A percentile compares a stretch with the other conserved stretches of the same genome.
These are phyloP conservation scores for Microbotryum lychnidis-dioicae DNA, from an alignment of 1,284 basidiomycete genomes.

Conservation along the genomic window DNA sequence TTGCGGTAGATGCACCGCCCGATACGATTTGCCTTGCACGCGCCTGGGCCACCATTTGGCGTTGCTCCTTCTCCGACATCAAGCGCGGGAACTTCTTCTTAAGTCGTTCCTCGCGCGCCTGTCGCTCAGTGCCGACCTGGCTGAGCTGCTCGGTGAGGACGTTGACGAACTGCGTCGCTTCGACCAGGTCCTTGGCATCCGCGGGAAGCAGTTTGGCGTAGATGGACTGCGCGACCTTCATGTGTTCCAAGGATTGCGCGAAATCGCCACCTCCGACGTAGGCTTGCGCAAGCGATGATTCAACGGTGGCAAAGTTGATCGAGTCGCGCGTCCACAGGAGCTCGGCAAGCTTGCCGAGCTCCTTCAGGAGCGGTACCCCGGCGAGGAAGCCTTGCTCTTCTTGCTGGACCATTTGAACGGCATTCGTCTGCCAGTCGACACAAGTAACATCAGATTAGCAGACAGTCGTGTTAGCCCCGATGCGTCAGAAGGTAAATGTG, in stretches of 20 bases:
- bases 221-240: constrained; percentile 40
- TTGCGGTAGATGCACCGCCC: not conserved
- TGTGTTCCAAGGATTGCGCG: constrained; percentile 39
- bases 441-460: not conserved
- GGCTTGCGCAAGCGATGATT: constrained; percentile 41
- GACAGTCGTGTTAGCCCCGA: not conserved
- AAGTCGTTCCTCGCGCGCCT: constrained; percentile 39
- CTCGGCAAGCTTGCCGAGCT: constrained; percentile 20
- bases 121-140: constrained; percentile 40
- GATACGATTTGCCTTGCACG: not conserved
- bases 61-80: constrained; percentile 37
- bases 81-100: constrained; percentile 41
- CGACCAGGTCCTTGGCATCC: constrained; percentile 42
- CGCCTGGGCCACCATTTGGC: not conserved
- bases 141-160: constrained; percentile 38
- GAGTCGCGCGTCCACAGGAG: constrained; percentile 27
- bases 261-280: constrained; percentile 39
- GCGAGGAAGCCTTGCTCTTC: constrained; percentile 3
- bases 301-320: constrained; percentile 42
- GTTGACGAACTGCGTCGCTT: constrained; percentile 33
- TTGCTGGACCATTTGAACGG: constrained; percentile 18
- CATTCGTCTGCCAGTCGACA: constrained; percentile 17
- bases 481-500: constrained; percentile 3
- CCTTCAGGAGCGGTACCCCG: constrained; percentile 8
- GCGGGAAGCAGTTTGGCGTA: constrained; percentile 42